Evolutionary conservation across 1,284 basidiomycete species (phyloP).

Genomic region (Chalciporus sp.): DNA sequence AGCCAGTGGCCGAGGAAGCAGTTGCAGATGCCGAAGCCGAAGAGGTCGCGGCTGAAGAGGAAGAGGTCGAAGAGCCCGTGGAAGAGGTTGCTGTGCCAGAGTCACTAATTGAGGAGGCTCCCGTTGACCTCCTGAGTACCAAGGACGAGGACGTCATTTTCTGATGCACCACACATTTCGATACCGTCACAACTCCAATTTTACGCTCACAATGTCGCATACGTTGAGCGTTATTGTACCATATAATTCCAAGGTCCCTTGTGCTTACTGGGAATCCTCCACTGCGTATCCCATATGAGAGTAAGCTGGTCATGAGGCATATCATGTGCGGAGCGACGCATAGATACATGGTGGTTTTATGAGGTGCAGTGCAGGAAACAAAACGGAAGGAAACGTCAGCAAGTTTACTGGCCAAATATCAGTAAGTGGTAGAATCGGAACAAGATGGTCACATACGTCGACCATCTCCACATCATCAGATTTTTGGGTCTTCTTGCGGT

Average conservation of each 20-base stretch:
- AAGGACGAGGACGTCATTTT: conserved; percentile 95
- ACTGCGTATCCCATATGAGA: neutral
- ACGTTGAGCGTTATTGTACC: conserved; percentile 13
- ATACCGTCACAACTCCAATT: conserved; percentile 17
- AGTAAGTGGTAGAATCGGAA: conserved; percentile 13
- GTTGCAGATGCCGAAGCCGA: conserved; percentile 6
- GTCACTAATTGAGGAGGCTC: conserved; percentile 33
- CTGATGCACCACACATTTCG: conserved; percentile 40
- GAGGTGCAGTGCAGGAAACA: conserved; percentile 36
- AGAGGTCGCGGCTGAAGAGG: conserved; percentile 10
- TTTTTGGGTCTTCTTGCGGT: conserved; percentile 61
- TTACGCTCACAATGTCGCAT: neutral
- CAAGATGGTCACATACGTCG: conserved; percentile 55
- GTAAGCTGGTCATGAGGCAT: conserved; percentile 47
- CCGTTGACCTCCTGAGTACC: conserved; percentile 70
- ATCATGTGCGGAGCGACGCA: conserved; percentile 48
- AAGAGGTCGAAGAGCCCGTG: neutral
- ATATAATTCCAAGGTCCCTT: conserved; percentile 5
- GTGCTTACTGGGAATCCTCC: conserved; percentile 2
- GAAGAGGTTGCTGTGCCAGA: conserved; percentile 14
- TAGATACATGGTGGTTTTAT: conserved; percentile 59
- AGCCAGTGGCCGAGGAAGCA: conserved; percentile 22
- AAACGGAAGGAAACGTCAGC: conserved; percentile 23
- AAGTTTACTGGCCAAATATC: conserved; percentile 25
- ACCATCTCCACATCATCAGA: conserved; percentile 73